phyloP scores from a whole-genome alignment of 2,329 filamentous ascomycete species.

The Pseudopyricularia cyperi region DNA sequence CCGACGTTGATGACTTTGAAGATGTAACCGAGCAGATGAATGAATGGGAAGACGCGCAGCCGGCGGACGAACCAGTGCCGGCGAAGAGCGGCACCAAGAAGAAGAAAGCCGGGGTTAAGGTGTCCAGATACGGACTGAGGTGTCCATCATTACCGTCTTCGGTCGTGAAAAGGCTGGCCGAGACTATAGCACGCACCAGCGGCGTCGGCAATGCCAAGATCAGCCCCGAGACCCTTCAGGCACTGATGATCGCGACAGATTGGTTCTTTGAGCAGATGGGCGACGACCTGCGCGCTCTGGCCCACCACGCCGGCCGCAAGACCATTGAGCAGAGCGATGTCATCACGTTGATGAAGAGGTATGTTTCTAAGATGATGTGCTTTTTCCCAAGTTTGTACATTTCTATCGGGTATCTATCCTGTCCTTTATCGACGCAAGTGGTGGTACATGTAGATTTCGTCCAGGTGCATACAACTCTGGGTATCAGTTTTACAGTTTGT shows the following conservation, averaged over 20 bases:
- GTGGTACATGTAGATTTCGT: background rate
- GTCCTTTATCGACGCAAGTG: constrained; percentile 5
- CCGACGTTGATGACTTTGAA: background rate
- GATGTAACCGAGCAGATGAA: constrained; percentile 1
- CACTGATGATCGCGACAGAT: constrained; percentile 69
- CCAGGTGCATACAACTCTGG: background rate
- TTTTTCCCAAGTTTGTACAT: too few species aligned
- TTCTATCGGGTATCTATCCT: constrained; percentile 6
- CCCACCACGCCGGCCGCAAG: constrained; percentile 68
- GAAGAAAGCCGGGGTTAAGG: constrained; percentile 34
- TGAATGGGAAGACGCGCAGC: background rate
- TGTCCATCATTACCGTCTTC: constrained; percentile 62
- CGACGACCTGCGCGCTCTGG: constrained; percentile 68
- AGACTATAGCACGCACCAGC: constrained; percentile 55
- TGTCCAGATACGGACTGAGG: constrained; percentile 60
- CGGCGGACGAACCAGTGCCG: background rate
- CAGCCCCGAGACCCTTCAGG: constrained; percentile 58
- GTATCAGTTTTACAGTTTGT: background rate
- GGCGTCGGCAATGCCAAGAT: constrained; percentile 56
- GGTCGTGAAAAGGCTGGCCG: constrained; percentile 62
- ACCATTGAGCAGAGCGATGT: constrained; percentile 80
- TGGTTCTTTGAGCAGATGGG: constrained; percentile 87
- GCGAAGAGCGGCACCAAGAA: background rate
- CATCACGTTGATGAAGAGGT: constrained; percentile 73
- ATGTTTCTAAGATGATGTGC: constrained; percentile 28